Percentiles rank a stretch among this genome's conserved stretches.
These are phyloP conservation scores for Sphagnurus paluster DNA, from an alignment of 1,284 basidiomycete genomes.

Conservation along the genomic window DNA sequence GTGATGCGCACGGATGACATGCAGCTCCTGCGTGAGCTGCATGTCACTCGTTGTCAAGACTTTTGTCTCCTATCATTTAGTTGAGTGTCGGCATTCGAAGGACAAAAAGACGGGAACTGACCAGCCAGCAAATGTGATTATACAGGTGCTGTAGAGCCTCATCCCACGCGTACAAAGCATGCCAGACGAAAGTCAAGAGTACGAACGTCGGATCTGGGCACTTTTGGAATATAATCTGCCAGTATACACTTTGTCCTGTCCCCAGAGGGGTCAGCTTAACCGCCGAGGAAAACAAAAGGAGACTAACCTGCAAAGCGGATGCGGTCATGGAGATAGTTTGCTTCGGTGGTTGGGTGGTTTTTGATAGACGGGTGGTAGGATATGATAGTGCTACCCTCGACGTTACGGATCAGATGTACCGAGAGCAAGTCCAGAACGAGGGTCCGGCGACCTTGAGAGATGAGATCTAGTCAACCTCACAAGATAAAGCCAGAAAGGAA, in stretches of 20 bases:
- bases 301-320: constrained; percentile 39
- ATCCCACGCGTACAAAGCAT: constrained; percentile 54
- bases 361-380: constrained; percentile 39
- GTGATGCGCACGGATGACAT: constrained; percentile 47
- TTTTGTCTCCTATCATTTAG: constrained; percentile 32
- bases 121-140: constrained; percentile 42
- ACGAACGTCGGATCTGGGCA: constrained; percentile 50
- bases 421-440: constrained; percentile 36
- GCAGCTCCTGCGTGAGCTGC: constrained; percentile 40
- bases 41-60: constrained; percentile 34
- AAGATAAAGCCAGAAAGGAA: not conserved
- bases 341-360: constrained; percentile 27
- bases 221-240: constrained; percentile 42
- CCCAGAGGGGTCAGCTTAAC: not conserved
- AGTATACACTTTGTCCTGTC: constrained; percentile 44
- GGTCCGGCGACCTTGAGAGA: constrained; percentile 18
- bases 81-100: not conserved
- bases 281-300: not conserved
- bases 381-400: constrained; percentile 43
- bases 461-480: not conserved
- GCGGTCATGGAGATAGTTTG: constrained; percentile 38
- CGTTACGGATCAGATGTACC: constrained; percentile 43
- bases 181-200: constrained; percentile 47
- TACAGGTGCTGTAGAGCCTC: constrained; percentile 48
- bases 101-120: constrained; percentile 15